Evolutionary conservation across 2,329 filamentous ascomycete species (phyloP), one percentile per base, ranked within the genome.

Genomic region (Trichocomaceae sp.): DNA sequence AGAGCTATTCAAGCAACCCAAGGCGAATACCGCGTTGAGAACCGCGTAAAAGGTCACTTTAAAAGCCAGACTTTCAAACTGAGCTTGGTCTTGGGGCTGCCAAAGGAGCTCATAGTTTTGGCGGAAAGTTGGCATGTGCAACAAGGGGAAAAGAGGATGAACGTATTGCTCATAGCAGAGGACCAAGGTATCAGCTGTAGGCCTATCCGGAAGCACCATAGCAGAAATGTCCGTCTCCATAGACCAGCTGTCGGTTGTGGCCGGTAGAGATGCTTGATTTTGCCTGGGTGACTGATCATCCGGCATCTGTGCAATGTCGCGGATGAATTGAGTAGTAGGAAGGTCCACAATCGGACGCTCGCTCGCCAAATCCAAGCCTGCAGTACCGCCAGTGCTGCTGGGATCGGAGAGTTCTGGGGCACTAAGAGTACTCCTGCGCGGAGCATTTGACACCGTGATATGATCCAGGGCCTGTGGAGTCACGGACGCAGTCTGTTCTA

Each of bases 21-120:
- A 63, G 0, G 77, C 77, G 39, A 79, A 73, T 1, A 79, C 70
- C 17, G 76, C 68, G 29, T 79, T 78, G 7, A 79, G 63, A 0
- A 70, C 75, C 23, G 39, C 74, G 72, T 53, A 78, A 26, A 26
- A 26, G n/a, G 23, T 26, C 23, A 26, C 23, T 26, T 26, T 26
- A 26, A 7, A 26, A 26, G 67, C 2, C 77, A 71, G 42, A 7
- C 23, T 26, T 26, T 26, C 23, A 26, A 75, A 66, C 5, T 69
- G 69, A 54, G 77, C 74, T 20, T 77, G 70, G 0, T 65, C 59
- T 2, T 72, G 60, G 2, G 69, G 69, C 0, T 74, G 74, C 62
- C 77, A 79, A 1, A 77, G 60, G 1, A 67, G 69, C 5, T 64
- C 54, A 56, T 79, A 79, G 0, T 71, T 66, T 0, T 59, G 59